Base-by-base conservation (phyloP, 140 eudicot genomes). In the Stevia rebaudiana region DNA sequence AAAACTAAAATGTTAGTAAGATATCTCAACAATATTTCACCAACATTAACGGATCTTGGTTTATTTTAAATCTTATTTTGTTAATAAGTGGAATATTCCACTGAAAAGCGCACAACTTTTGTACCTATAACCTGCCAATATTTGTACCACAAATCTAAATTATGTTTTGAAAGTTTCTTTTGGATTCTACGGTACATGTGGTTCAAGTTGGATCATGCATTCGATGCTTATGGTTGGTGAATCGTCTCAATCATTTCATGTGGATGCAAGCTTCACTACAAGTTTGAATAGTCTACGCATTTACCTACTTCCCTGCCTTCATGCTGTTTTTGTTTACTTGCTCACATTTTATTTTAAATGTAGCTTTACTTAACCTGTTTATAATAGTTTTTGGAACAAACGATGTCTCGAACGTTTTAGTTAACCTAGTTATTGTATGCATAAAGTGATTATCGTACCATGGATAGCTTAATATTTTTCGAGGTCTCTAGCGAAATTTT, bases 191-290 rank as follows among this genome's bases (percentile, higher is more conserved):
- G 69, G 69, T 74, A 12, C 75, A 68, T 19, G 75, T 68, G 74
- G 79, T 61, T 67, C 44, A 75, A 75, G 79, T 75, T 75, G 70
- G 70, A 75, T 75, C 79, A 75, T 68, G 79, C 79, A 75, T 74
- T 67, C 67, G 19, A 51, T 75, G 79, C 60, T 75, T 55, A 19
- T 50, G 70, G 74, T 75, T 75, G 79, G 73, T 75, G 79, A 75
- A 75, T 73, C 56, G 49, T 49, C 24, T 41, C 24, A 49, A 68
- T 67, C 61, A 67, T 74, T 67, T 67, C 79, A 75, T 68, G 70
- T 63, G 71, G 77, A 42, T 63, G 77, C 77, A 51, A 59, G 67
- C 33, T 49, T 72, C 65, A 23, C 67, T 57, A 16, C 52, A 59
- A 68, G 44, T 75, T 75, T 75, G 79, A 75, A 75, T 68, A 43